Percentiles rank a stretch among this genome's conserved stretches.
These are phyloP conservation scores for Stachybotrys elegans DNA, from an alignment of 2,329 filamentous ascomycete species.

Conservation along the genomic window DNA sequence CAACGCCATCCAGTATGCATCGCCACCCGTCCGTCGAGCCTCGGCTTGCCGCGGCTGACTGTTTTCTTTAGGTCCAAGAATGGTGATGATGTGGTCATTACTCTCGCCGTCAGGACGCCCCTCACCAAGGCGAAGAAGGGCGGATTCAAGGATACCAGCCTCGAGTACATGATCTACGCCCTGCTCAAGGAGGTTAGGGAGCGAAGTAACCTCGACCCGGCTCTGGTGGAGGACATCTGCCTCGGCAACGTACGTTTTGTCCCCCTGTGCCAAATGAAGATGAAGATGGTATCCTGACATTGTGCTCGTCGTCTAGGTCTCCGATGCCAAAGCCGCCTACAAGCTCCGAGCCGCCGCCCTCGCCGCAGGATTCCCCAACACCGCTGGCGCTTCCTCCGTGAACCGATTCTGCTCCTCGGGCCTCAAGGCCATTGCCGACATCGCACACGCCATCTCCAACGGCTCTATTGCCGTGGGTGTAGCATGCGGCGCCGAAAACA, in stretches of 20 bases:
- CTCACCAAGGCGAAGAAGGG: constrained; percentile 86
- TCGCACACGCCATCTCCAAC: constrained; percentile 77
- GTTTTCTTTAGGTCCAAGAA: constrained; percentile 66
- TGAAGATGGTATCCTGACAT: constrained; percentile 6
- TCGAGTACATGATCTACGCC: constrained; percentile 82
- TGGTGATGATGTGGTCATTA: constrained; percentile 94
- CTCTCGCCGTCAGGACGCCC: constrained; percentile 82
- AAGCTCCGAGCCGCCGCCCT: constrained; percentile 84
- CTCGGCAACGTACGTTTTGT: constrained; percentile 69
- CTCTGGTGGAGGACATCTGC: constrained; percentile 82
- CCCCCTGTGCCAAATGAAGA: not conserved
- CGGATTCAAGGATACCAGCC: constrained; percentile 86
- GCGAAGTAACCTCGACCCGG: constrained; percentile 72
- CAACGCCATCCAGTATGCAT: constrained; percentile 75
- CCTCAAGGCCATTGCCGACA: constrained; percentile 90
- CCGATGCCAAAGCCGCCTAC: constrained; percentile 81
- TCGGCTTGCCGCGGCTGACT: constrained; percentile 7
- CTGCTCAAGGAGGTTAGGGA: constrained; percentile 71
- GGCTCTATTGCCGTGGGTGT: constrained; percentile 85
- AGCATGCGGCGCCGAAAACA: constrained; percentile 82
- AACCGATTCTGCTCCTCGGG: constrained; percentile 98
- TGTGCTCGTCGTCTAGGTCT: constrained; percentile 50
- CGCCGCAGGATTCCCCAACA: constrained; percentile 91
- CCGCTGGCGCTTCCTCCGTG: constrained; percentile 70
- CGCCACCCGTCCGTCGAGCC: not conserved